Evolutionary conservation across 1,284 basidiomycete genomes (phyloP).

Genomic region (Ceratobasidium sp.): DNA sequence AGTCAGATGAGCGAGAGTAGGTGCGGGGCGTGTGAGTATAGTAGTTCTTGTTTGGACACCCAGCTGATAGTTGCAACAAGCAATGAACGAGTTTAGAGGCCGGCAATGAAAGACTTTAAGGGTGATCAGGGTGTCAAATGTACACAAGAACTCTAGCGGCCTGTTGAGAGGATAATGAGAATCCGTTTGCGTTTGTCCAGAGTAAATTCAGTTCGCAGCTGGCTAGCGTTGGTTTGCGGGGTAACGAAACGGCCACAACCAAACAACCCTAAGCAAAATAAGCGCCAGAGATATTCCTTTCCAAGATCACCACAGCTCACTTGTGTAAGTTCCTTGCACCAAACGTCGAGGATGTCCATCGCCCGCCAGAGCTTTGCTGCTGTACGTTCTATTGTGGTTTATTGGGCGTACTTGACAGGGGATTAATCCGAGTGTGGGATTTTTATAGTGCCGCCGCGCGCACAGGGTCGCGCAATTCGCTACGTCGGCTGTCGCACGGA

Average conservation of each 20-base stretch:
- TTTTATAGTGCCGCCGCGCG: constrained; percentile 42
- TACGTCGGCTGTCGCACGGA: constrained; percentile 73
- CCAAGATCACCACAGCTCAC: constrained; percentile 35
- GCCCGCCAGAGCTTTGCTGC: constrained; percentile 41
- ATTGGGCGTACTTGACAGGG: neutral
- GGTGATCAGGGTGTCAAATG: too few species aligned
- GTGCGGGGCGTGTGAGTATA: too few species aligned
- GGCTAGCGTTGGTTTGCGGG: neutral
- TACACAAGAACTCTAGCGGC: too few species aligned
- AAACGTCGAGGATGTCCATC: constrained; percentile 29
- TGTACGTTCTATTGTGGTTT: neutral
- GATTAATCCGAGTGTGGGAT: constrained; percentile 36
- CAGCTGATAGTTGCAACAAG: too few species aligned
- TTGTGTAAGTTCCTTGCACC: neutral
- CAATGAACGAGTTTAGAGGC: too few species aligned
- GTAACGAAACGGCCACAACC: neutral
- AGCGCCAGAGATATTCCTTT: constrained; percentile 25
- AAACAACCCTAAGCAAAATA: constrained; percentile 11
- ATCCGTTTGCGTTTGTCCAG: neutral
- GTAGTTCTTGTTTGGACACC: too few species aligned
- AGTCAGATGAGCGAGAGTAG: too few species aligned
- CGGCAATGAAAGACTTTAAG: too few species aligned
- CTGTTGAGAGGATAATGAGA: too few species aligned
- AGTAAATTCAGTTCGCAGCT: neutral
- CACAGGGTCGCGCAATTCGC: constrained; percentile 63